Evolutionary conservation across 805 yeast genomes (phyloP).

Genomic region (Kazachstania psychrophila): DNA sequence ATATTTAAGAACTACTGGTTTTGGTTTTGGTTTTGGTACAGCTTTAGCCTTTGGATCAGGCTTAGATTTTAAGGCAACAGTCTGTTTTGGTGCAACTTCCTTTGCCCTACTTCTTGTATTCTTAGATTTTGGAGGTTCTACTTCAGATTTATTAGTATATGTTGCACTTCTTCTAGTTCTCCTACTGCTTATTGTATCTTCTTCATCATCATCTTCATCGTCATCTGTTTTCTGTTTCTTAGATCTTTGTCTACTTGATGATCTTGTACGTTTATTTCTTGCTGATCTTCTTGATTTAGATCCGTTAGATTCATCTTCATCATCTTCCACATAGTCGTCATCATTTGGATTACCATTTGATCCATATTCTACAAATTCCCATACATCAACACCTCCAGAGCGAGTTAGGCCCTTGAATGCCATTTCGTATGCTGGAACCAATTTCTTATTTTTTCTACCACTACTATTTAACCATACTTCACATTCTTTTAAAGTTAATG

Average conservation of each 20-base stretch:
- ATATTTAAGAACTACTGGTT: slow-evolving; percentile 12
- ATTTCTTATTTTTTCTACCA: slow-evolving; percentile 44
- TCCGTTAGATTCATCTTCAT: slow-evolving; percentile 20
- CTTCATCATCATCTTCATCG: slow-evolving; percentile 23
- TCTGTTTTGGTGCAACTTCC: slow-evolving; percentile 6
- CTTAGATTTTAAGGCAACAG: background rate
- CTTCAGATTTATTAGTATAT: too few relatives aligned
- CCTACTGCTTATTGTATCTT: slow-evolving; percentile 5
- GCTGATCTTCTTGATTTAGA: slow-evolving; percentile 11
- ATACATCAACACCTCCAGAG: slow-evolving; percentile 25
- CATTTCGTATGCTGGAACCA: slow-evolving; percentile 39
- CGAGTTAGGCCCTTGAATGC: slow-evolving; percentile 35
- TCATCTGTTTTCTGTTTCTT: slow-evolving; percentile 13
- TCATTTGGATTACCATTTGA: slow-evolving; percentile 25
- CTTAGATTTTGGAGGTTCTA: slow-evolving; percentile 8
- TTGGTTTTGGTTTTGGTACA: slow-evolving; percentile 4
- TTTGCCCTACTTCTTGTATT: slow-evolving; percentile 8
- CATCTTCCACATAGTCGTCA: slow-evolving; percentile 26
- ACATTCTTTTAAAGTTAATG: slow-evolving; percentile 17
- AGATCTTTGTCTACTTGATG: slow-evolving; percentile 13
- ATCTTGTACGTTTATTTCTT: slow-evolving; percentile 12
- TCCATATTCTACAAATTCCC: slow-evolving; percentile 31
- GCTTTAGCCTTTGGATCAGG: slow-evolving; percentile 7
- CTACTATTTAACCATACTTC: slow-evolving; percentile 16
- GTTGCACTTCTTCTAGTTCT: slow-evolving; percentile 8